Evolutionary conservation across 495 filamentous ascomycete species (phyloP).

Genomic region (Aspergillus ostianus): DNA sequence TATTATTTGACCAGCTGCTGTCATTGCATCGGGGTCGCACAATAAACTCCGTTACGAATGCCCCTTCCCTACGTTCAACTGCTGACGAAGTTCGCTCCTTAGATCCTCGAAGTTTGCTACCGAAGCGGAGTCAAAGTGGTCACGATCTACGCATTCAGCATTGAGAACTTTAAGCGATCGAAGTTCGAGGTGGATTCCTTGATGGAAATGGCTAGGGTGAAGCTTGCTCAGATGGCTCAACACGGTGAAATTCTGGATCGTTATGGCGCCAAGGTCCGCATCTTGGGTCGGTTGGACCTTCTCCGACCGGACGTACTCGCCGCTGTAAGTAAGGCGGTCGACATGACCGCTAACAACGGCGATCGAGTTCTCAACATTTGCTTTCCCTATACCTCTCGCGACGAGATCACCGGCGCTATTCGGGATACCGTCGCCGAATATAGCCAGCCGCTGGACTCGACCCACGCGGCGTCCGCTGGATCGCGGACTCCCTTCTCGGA

Average conservation of each 20-base stretch:
- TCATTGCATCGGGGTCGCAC: background rate
- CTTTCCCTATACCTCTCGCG: conserved; percentile 93
- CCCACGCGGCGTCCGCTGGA: conserved; percentile 19
- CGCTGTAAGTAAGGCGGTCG: conserved; percentile 77
- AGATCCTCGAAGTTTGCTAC: conserved; percentile 97
- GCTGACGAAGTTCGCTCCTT: background rate
- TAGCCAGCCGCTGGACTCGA: conserved; percentile 58
- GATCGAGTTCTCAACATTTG: conserved; percentile 89
- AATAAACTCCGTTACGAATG: background rate
- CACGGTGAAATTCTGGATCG: conserved; percentile 91
- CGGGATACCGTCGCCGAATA: conserved; percentile 81
- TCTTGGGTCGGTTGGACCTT: conserved; percentile 78
- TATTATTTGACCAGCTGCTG: background rate
- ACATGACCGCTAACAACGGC: conserved; percentile 79
- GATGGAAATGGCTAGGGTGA: conserved; percentile 97
- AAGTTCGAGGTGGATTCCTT: conserved; percentile 95
- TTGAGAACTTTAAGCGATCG: conserved; percentile 98
- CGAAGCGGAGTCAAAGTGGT: conserved; percentile 91
- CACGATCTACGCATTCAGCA: conserved; percentile 96
- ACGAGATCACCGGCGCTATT: conserved; percentile 94
- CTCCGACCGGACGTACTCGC: conserved; percentile 83
- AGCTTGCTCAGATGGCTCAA: conserved; percentile 83
- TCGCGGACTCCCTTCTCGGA: conserved; percentile 76
- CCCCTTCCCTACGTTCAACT: background rate
- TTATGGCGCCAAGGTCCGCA: conserved; percentile 82